Evolutionary conservation across 2,329 filamentous ascomycete genomes (phyloP), one percentile per base, ranked within the genome.

Genomic region (Clonostachys sp.): DNA sequence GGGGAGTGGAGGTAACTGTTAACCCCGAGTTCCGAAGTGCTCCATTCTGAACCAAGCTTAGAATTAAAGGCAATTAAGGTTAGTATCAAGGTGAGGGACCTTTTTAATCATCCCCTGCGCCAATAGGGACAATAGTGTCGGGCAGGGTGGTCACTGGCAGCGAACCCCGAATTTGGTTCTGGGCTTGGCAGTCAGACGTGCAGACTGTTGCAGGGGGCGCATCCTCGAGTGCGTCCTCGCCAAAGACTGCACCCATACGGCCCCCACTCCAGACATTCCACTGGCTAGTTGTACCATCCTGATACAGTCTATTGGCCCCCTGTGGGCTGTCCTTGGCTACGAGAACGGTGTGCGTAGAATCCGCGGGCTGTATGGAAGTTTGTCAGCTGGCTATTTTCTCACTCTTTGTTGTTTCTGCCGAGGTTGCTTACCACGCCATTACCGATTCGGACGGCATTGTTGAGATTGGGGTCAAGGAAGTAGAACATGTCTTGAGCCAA

Each of bases 201-300:
- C 45, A 47, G 38, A 38, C 39, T n/a, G 39, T 42, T 16, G 45
- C 45, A 14, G 45, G 40, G 34, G 45, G 38, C 13, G 20, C 45
- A 36, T 47, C 39, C 40, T 47, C 45, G 5, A 47, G 24, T 12
- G 45, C 40, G 38, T 47, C 45, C 17, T 47, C 45, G 7, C 45
- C 45, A 20, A 47, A 47, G 9, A 47, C 45, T 3, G 45, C 45
- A 9, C 45, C 45, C 30, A 47, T 47, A 5, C 45, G 39, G n/a
- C 45, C 45, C 36, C 45, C 45, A 13, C 39, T 47, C 45, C 45
- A 47, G 14, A 47, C 45, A 18, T 47, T 47, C 45, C 45, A 47
- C 33, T 42, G 38, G 10, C 24, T 16, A 10, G 42, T 41, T 16
- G 16, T n/a, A 12, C 45, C 45, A 36, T 47, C 45, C 30, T 47